Evolutionary conservation across 2,329 filamentous ascomycete species (phyloP).

Genomic region (Proliferodiscus dingleyae): DNA sequence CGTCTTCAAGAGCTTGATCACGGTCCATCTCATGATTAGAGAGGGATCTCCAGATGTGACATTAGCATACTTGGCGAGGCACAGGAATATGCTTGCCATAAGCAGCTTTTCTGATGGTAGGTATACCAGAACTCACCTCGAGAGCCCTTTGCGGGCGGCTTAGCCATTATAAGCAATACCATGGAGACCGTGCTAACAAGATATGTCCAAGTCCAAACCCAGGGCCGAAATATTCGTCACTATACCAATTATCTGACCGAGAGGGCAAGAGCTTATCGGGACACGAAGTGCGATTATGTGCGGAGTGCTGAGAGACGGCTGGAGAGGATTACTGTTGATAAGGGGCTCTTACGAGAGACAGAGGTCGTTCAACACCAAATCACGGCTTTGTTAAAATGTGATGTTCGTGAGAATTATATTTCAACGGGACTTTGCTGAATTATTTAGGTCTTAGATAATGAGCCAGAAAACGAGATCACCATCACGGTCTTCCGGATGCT

Average conservation of each 20-base stretch:
- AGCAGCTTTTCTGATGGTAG: slow-evolving; percentile 88
- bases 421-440: slow-evolving; percentile 14
- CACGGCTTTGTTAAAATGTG: slow-evolving; percentile 78
- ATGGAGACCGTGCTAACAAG: slow-evolving; percentile 34
- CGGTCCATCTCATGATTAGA: slow-evolving; percentile 94
- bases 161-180: slow-evolving; percentile 16
- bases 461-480: slow-evolving; percentile 94
- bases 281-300: slow-evolving; percentile 88
- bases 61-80: slow-evolving; percentile 74
- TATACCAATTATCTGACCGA: slow-evolving; percentile 85
- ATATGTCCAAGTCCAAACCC: slow-evolving; percentile 68
- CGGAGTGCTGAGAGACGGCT: slow-evolving; percentile 75
- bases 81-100: slow-evolving; percentile 78
- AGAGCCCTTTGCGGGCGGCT: slow-evolving; percentile 9
- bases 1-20: slow-evolving; percentile 95
- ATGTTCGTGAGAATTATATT: slow-evolving; percentile 54
- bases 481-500: slow-evolving; percentile 88
- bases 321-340: slow-evolving; percentile 83
- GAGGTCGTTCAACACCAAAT: slow-evolving; percentile 88
- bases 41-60: slow-evolving; percentile 90
- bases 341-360: slow-evolving; percentile 86
- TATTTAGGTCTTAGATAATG: slow-evolving; percentile 71
- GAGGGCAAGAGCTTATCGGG: slow-evolving; percentile 74
- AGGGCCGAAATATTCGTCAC: slow-evolving; percentile 88
- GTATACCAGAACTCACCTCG: slow-evolving; percentile 31